Base-by-base conservation (phyloP, 2,329 filamentous ascomycete species). In the Exophiala spinifera region DNA sequence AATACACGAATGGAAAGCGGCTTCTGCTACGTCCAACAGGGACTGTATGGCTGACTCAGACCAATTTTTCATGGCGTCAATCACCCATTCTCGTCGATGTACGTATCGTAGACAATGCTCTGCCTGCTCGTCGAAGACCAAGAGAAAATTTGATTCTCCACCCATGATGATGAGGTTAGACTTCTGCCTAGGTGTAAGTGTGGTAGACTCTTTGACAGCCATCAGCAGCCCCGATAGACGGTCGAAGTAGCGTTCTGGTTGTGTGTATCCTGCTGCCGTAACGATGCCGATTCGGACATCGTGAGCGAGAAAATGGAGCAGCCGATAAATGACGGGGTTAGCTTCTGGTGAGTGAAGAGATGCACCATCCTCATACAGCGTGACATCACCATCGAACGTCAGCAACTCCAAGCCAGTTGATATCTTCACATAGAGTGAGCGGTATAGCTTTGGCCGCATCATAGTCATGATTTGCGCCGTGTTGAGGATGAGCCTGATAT, bases 381-480 rank as follows among this genome's bases (percentile, higher is more conserved):
- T 99, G 47, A 99, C 91, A 72, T 99, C 94, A 72, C 94, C 94
- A 71, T 99, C 94, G 69, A 99, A 99, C 0, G 94, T 99, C 50
- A 95, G 86, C 3, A 99, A 80, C 63, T 94, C 85, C 7, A 96
- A 79, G 3, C 83, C 80, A 19, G 87, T 86, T 42, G 78, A 76
- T n/a, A 60, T n/a, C 15, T 55, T 59, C 19, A 44, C 36, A 36
- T 51, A 59, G 31, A 57, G 46, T 14, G 55, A 49, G 3, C 50
- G 42, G 40, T 59, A 55, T 31, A 58, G 57, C 25, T 57, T 61
- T 4, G 63, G 62, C 20, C 83, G 83, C 14, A 90, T 87, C n/a
- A 97, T 82, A 36, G 89, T 90, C 85, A 96, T 91, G 56, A 92
- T 79, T 72, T 99, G 94, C 15, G 94, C 91, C 36, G 94, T 94